phyloP scores from a whole-genome alignment of 441 rosid species.

The Erodium texanum region DNA sequence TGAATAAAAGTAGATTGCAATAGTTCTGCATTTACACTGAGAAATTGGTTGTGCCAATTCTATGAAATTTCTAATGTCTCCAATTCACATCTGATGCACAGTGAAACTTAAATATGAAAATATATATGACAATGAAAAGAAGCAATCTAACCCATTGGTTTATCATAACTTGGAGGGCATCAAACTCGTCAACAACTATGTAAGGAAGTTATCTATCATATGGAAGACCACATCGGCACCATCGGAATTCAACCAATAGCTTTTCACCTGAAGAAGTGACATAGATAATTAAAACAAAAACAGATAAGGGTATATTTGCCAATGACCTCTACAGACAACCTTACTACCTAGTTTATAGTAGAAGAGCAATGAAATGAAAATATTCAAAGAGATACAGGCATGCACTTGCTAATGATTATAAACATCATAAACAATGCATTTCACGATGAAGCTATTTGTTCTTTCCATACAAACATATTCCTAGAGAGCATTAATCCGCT shows the following conservation, averaged over 20 bases:
- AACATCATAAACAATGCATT: too few species aligned
- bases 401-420: too few species aligned
- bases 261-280: constrained; percentile 52
- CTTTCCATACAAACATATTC: too few species aligned
- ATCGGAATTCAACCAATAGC: constrained; percentile 79
- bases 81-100: constrained; percentile 16
- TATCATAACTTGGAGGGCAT: constrained; percentile 10
- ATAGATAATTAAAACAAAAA: constrained; percentile 10
- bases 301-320: not conserved
- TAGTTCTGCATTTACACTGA: not conserved
- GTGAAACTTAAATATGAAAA: constrained; percentile 12
- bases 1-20: not conserved
- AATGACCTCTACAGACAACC: not conserved
- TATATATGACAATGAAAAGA: constrained; percentile 12
- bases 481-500: too few species aligned
- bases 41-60: constrained; percentile 10
- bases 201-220: constrained; percentile 77
- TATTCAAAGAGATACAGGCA: not conserved
- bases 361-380: not conserved
- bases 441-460: too few species aligned
- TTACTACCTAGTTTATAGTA: not conserved
- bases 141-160: not conserved
- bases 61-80: constrained; percentile 7
- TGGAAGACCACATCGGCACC: constrained; percentile 84
- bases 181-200: constrained; percentile 28